Percentiles rank a stretch among this genome's conserved stretches.
These are phyloP conservation scores for Buddleja alternifolia DNA, from an alignment of 257 asterid genomes.

Conservation along the genomic window DNA sequence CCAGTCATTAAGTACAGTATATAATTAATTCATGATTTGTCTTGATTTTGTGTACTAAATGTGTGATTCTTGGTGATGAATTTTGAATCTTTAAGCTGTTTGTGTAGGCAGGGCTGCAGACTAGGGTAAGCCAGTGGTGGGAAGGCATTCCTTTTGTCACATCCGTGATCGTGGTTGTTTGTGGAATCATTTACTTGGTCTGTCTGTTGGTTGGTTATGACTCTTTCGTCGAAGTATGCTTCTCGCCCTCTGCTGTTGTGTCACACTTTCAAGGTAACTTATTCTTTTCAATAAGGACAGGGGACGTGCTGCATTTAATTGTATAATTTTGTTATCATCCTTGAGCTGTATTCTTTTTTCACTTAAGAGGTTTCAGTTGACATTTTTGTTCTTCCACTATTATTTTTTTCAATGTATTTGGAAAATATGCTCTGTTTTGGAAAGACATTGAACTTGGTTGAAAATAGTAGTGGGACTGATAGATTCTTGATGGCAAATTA, in stretches of 20 bases:
- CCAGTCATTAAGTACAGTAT: not conserved
- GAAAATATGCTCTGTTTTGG: not conserved
- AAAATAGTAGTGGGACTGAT: constrained; percentile 1
- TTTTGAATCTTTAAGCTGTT: constrained; percentile 32
- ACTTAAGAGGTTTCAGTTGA: not conserved
- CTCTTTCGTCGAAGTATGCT: constrained; percentile 87
- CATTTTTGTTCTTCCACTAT: not conserved
- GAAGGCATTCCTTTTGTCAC: constrained; percentile 89
- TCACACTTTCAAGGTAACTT: constrained; percentile 81
- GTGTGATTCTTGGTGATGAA: not conserved
- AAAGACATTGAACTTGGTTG: constrained; percentile 15
- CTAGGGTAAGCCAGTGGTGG: constrained; percentile 95
- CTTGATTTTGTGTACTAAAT: not conserved
- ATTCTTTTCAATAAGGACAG: constrained; percentile 13
- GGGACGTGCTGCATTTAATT: constrained; percentile 1
- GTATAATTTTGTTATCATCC: not conserved
- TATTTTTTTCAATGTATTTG: not conserved
- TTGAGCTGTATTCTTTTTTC: constrained; percentile 1
- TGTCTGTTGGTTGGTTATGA: constrained; percentile 92
- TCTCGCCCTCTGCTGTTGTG: constrained; percentile 83
- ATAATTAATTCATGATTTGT: not conserved
- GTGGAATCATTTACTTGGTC: constrained; percentile 81
- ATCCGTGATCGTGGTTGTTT: constrained; percentile 66
- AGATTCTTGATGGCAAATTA: not conserved
- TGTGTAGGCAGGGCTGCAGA: constrained; percentile 75